Evolutionary conservation across 192 early-diverging fungal species (phyloP), one percentile per base, ranked within the genome.

Genomic region (Dissophora ornata): DNA sequence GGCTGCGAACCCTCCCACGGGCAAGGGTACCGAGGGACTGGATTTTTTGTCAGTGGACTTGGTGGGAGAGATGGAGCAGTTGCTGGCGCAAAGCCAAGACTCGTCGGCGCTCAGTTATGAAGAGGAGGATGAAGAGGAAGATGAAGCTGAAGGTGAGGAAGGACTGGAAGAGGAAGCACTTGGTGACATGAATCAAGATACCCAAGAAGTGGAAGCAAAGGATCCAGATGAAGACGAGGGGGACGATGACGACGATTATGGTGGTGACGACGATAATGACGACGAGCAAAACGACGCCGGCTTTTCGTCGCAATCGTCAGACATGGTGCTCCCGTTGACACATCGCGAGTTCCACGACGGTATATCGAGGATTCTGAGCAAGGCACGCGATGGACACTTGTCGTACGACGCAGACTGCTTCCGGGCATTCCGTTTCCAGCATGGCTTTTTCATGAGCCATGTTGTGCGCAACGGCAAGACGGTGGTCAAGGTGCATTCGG

Each of bases 391-490:
- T 54, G 57, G 62, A 3, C 57, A 74, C n/a, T 25, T 73, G n/a
- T 73, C 62, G 3, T 74, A 74, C 15, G 71, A 66, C n/a, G 62
- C 62, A 0, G 62, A 74, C 33, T 74, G 71, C 38, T 74, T 73
- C 48, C 60, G 62, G 4, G 40, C 70, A 30, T 73, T 65, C 33
- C 29, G 40, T 7, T 74, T 57, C 34, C 49, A 74, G 21, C 57
- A 60, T 1, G 62, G 62, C 3, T 65, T 74, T 41, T 65, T 67
- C 11, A 75, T 75, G 62, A 67, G 36, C 30, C 57, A 67, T 50
- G 48, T 75, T 15, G 63, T 50, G 4, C 71, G 71, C 3, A 45
- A 67, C 49, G 50, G 34, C n/a, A 64, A 55, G 38, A 45, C 49
- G 4, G 71, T 75, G 0, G 11, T 75, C 41, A 66, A 75, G 46